Evolutionary conservation across 2,329 filamentous ascomycete species (phyloP).

Genomic region (Trematosphaeria pertusa): DNA sequence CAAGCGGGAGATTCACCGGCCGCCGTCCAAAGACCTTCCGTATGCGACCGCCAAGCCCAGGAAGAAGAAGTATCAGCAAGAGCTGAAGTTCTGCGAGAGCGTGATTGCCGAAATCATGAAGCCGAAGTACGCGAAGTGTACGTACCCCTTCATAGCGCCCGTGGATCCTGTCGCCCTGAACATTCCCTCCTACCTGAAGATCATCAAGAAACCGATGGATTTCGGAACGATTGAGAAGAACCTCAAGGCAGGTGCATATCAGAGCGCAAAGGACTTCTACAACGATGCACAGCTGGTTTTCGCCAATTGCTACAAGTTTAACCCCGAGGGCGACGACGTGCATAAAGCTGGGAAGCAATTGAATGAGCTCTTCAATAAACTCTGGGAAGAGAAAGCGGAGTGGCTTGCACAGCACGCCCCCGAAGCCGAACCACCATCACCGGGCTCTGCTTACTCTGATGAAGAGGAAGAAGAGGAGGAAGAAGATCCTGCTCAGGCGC

Average conservation of each 20-base stretch:
- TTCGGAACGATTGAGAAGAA: constrained; percentile 81
- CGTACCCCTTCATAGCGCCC: constrained; percentile 78
- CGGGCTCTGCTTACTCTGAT: constrained; percentile 69
- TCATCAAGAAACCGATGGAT: constrained; percentile 98
- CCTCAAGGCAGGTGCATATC: constrained; percentile 79
- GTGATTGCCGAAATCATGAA: constrained; percentile 80
- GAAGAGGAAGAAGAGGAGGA: constrained; percentile 73
- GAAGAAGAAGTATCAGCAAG: constrained; percentile 86
- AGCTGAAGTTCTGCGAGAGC: constrained; percentile 88
- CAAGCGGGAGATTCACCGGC: constrained; percentile 92
- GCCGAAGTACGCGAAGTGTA: constrained; percentile 70
- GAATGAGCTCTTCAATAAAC: constrained; percentile 74
- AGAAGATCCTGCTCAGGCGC: constrained; percentile 53
- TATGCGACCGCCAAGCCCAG: constrained; percentile 84
- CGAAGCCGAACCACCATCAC: constrained; percentile 68
- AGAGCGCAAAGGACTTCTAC: constrained; percentile 84
- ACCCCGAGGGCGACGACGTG: constrained; percentile 78
- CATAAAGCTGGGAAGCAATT: constrained; percentile 74
- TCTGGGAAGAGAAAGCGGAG: constrained; percentile 79
- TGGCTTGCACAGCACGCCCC: constrained; percentile 81
- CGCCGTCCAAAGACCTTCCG: constrained; percentile 88
- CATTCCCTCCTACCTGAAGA: constrained; percentile 89
- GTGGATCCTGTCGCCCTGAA: constrained; percentile 94
- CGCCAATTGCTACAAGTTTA: constrained; percentile 91
- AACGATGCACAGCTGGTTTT: constrained; percentile 83